phyloP scores from a whole-genome alignment of 108 stramenopile species.

The Nitzschia sp. region DNA sequence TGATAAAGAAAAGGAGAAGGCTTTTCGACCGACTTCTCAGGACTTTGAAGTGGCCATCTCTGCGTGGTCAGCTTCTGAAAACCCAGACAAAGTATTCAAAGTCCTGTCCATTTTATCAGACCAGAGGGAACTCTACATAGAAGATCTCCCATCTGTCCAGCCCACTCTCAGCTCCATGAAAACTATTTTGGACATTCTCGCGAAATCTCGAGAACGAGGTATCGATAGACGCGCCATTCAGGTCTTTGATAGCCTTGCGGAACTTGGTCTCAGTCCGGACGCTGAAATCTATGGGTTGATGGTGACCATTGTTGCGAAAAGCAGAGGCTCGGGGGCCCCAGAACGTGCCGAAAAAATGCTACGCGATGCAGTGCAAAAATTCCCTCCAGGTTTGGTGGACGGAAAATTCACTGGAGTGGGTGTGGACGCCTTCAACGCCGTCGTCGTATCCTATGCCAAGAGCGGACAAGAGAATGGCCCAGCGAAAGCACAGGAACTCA shows the following conservation, averaged over 20 bases:
- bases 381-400: conserved; percentile 28
- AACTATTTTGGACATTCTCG: conserved; percentile 17
- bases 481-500: conserved; percentile 57
- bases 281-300: conserved; percentile 21
- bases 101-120: conserved; percentile 23
- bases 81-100: conserved; percentile 9
- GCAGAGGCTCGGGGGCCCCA: conserved; percentile 28
- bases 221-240: conserved; percentile 18
- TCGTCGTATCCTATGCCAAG: conserved; percentile 36
- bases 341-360: conserved; percentile 39
- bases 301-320: conserved; percentile 30
- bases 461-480: conserved; percentile 58
- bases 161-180: conserved; percentile 14
- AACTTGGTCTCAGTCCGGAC: conserved; percentile 19
- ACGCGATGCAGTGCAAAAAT: conserved; percentile 32
- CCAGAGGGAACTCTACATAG: conserved; percentile 18
- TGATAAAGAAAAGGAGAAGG: conserved; percentile 20
- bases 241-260: conserved; percentile 25
- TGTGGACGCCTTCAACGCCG: conserved; percentile 35
- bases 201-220: conserved; percentile 24
- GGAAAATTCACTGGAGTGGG: conserved; percentile 24
- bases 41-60: conserved; percentile 22
- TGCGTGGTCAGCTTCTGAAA: conserved; percentile 12
- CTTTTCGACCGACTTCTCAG: conserved; percentile 21
- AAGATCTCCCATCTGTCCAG: not conserved